phyloP scores from a whole-genome alignment of 73 alveolate genomes.

The Breviolum minutum region DNA sequence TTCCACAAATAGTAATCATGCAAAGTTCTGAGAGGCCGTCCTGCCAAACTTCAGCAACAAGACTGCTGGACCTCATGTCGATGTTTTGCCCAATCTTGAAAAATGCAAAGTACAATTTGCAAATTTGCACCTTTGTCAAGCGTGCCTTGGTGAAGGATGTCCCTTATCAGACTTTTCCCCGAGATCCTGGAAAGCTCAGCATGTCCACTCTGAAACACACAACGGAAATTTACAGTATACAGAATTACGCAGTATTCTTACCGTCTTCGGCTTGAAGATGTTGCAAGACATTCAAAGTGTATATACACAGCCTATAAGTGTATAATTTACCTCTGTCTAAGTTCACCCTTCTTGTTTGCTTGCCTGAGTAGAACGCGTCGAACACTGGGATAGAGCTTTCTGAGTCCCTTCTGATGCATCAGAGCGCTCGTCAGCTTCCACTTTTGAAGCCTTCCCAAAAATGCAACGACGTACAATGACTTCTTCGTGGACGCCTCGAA shows the following conservation, averaged over 20 bases:
- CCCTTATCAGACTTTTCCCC: not conserved
- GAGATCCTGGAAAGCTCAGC: not conserved
- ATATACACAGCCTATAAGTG: no score
- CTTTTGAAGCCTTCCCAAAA: no score
- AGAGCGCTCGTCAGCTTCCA: not conserved
- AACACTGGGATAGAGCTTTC: slow-evolving; percentile 10
- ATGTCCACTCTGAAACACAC: no score
- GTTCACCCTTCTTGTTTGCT: not conserved
- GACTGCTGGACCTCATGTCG: slow-evolving; percentile 10
- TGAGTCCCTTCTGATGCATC: not conserved
- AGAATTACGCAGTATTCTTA: no score
- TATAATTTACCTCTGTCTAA: no score
- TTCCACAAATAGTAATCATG: not conserved
- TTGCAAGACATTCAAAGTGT: no score
- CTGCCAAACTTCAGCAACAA: slow-evolving; percentile 65
- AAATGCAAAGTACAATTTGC: no score
- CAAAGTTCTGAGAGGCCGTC: not conserved
- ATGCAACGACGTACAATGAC: not conserved
- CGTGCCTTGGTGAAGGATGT: not conserved
- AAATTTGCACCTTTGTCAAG: not conserved
- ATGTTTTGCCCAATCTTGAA: no score
- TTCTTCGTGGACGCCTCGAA: no score
- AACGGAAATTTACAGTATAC: no score
- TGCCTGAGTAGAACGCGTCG: slow-evolving; percentile 48
- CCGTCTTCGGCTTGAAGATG: no score